These are phyloP conservation scores for Allomyces javanicus DNA, from an alignment of 192 early-diverging fungal species.

Conservation along the genomic window DNA sequence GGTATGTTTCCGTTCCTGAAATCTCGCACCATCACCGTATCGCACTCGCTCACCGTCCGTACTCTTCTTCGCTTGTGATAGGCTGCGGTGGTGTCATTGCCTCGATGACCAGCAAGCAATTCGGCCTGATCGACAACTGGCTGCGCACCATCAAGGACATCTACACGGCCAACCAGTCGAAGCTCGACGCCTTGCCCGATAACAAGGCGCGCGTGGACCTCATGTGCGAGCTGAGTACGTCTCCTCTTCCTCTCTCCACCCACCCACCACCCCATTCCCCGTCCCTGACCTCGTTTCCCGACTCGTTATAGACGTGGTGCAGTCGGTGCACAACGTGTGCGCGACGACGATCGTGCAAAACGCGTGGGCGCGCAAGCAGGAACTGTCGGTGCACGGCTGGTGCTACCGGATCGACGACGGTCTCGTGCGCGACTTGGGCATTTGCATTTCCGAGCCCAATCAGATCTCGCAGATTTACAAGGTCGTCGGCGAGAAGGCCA, in stretches of 20 bases:
- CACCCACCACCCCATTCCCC: no score
- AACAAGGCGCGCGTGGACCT: slow-evolving; percentile 12
- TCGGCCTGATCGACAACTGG: slow-evolving; percentile 81
- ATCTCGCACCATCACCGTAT: background rate
- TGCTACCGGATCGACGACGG: slow-evolving; percentile 33
- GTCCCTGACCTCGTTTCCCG: slow-evolving; percentile 17
- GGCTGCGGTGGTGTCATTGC: slow-evolving; percentile 51
- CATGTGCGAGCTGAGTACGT: slow-evolving; percentile 14
- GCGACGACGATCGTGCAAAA: slow-evolving; percentile 59
- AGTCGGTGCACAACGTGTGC: slow-evolving; percentile 46
- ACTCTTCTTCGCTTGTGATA: background rate
- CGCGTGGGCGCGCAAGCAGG: slow-evolving; percentile 54
- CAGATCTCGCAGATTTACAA: background rate
- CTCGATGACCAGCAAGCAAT: slow-evolving; percentile 33
- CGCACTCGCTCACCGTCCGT: background rate
- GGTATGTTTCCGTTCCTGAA: slow-evolving; percentile 21
- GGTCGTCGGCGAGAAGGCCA: background rate
- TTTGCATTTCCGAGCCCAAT: background rate
- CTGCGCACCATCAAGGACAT: slow-evolving; percentile 69
- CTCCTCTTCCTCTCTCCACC: slow-evolving; percentile 3
- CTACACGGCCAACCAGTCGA: slow-evolving; percentile 32
- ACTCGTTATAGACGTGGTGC: slow-evolving; percentile 43
- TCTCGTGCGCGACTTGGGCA: background rate
- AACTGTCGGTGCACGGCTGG: slow-evolving; percentile 55
- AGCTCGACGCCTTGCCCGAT: slow-evolving; percentile 19